Conservation (phyloP, 805 yeast species). For the Candida tallmaniae region DNA sequence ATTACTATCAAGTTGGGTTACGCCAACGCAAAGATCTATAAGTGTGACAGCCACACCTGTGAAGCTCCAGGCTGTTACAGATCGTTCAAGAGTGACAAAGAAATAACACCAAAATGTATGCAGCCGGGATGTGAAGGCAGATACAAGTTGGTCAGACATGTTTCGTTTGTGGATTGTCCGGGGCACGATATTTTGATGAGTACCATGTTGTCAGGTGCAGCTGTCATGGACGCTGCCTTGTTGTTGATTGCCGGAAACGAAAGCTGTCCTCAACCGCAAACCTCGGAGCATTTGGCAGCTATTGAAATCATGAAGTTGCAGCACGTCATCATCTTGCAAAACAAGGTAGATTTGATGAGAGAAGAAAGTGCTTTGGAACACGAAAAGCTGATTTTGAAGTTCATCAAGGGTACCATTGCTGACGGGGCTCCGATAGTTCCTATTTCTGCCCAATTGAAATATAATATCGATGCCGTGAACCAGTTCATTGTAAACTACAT, state of each 20-base stretch:
- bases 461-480: slow-evolving; percentile 97
- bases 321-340: slow-evolving; percentile 93
- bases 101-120: slow-evolving; percentile 88
- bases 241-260: slow-evolving; percentile 96
- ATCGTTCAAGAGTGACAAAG: slow-evolving; percentile 92
- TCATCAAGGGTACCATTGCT: slow-evolving; percentile 96
- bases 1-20: slow-evolving; percentile 98
- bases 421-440: slow-evolving; percentile 99
- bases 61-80: slow-evolving; percentile 94
- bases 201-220: slow-evolving; percentile 99
- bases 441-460: slow-evolving; percentile 96
- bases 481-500: slow-evolving; percentile 92
- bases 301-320: slow-evolving; percentile 98
- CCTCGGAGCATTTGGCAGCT: slow-evolving; percentile 98
- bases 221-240: slow-evolving; percentile 99
- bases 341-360: slow-evolving; percentile 97
- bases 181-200: slow-evolving; percentile 99
- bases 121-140: slow-evolving; percentile 86
- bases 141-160: slow-evolving; percentile 89
- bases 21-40: slow-evolving; percentile 97
- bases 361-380: slow-evolving; percentile 96
- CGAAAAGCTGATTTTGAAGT: slow-evolving; percentile 84
- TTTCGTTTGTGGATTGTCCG: slow-evolving; percentile 98
- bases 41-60: slow-evolving; percentile 78
- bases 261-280: slow-evolving; percentile 99